phyloP scores from a whole-genome alignment of 495 filamentous ascomycete genomes.

The Pyronema domesticum region DNA sequence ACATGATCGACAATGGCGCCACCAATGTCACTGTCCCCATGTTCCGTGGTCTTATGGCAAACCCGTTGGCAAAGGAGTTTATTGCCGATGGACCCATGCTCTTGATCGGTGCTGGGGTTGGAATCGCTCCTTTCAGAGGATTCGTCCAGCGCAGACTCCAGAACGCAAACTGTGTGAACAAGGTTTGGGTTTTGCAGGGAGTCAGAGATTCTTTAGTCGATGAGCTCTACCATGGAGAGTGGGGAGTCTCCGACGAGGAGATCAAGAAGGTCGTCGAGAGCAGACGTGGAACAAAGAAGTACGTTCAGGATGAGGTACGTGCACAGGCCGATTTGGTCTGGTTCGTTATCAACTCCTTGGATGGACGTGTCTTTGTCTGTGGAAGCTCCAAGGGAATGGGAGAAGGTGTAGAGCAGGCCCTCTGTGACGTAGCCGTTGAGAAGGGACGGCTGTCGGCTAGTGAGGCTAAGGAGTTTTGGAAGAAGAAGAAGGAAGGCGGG shows the following conservation, averaged over 20 bases:
- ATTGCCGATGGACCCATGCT: slow-evolving; percentile 89
- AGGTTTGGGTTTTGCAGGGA: slow-evolving; percentile 98
- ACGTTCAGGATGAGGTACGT: slow-evolving; percentile 73
- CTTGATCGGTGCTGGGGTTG: slow-evolving; percentile 87
- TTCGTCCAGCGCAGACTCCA: slow-evolving; percentile 89
- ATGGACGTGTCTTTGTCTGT: slow-evolving; percentile 89
- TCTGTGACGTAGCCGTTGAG: slow-evolving; percentile 62
- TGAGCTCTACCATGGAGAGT: slow-evolving; percentile 89
- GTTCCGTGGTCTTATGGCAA: slow-evolving; percentile 98
- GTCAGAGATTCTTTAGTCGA: slow-evolving; percentile 81
- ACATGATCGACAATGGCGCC: slow-evolving; percentile 41
- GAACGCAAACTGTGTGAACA: slow-evolving; percentile 95
- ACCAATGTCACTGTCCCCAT: slow-evolving; percentile 62
- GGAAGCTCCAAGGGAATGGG: slow-evolving; percentile 92
- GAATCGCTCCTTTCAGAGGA: slow-evolving; percentile 89
- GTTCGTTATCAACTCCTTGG: slow-evolving; percentile 84
- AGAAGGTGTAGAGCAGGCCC: slow-evolving; percentile 73
- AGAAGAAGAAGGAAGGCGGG: slow-evolving; percentile 61
- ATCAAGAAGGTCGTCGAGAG: slow-evolving; percentile 89
- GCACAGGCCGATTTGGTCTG: slow-evolving; percentile 88
- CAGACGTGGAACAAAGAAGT: slow-evolving; percentile 54
- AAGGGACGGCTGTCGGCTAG: slow-evolving; percentile 58
- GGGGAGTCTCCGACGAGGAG: slow-evolving; percentile 81
- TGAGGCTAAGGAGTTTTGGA: slow-evolving; percentile 63
- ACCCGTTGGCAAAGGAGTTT: slow-evolving; percentile 80